Base-by-base conservation (phyloP, 345 rosid genomes). In the Litchi chinensis region DNA sequence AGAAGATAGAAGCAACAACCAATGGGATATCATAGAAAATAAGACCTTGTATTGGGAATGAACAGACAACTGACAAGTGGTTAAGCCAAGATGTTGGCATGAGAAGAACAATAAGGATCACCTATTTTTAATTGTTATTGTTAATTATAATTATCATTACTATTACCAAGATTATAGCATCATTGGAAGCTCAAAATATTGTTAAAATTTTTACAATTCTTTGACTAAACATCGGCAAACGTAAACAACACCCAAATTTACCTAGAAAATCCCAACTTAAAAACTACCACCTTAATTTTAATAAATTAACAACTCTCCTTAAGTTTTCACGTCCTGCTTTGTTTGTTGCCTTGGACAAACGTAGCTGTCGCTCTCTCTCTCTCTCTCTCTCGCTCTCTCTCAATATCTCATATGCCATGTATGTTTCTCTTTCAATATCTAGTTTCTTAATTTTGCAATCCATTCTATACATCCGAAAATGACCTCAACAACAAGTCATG, bases 141-240 rank as follows among this genome's bases (percentile, higher is more conserved):
- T 26, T 1, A 22, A 73, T 16, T 41, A 60, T 72, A 24, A 50
- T 59, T 63, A 43, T 5, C 7, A 44, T 46, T 63, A 18, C 24
- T 8, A 26, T 28, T 15, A 43, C 22, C 77, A 24, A 74, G 41
- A 22, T 63, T 9, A 24, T 24, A 64, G 24, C 21, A 57, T 10
- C 37, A 37, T 57, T 28, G 68, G 68, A 65, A 65, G 37, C n/a
- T 2, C 12, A 48, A 28, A 65, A 28, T 13, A 21, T 32, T 28
- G 44, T 65, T 66, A 13, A 15, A 4, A 15, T 16, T 54, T 54
- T 54, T 16, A 54, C n/a, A 54, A 15, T 16, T 15, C 69, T 74
- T 74, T 63, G 43, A 74, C 59, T 74, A 56, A 74, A 63, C 59
- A 74, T 63, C 26, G 77, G 48, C 69, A 63, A 15, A 26, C 26